phyloP scores from a whole-genome alignment of 306 rosid species.

The Lathyrus sativus region DNA sequence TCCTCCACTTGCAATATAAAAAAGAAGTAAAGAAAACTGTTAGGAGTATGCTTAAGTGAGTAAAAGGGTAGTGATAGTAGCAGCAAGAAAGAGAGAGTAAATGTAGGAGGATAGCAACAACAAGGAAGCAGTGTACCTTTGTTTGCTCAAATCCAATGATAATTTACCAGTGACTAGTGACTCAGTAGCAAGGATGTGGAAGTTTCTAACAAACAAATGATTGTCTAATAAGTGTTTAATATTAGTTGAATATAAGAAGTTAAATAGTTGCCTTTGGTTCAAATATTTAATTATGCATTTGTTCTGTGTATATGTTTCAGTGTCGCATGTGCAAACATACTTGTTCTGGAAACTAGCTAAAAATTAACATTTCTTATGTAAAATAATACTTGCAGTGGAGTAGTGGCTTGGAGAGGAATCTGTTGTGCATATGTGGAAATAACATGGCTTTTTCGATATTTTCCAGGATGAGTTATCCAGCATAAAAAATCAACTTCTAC shows the following conservation, averaged over 20 bases:
- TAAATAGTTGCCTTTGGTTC: slow-evolving; percentile 25
- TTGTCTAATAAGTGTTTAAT: slow-evolving; percentile 30
- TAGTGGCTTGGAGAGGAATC: neutral
- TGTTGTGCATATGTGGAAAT: slow-evolving; percentile 25
- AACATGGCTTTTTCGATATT: slow-evolving; percentile 28
- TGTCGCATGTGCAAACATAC: neutral
- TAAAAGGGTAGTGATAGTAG: slow-evolving; percentile 7
- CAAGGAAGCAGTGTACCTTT: slow-evolving; percentile 1
- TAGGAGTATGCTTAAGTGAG: neutral
- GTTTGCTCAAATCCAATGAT: slow-evolving; percentile 10
- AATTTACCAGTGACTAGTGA: slow-evolving; percentile 24
- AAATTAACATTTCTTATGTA: slow-evolving; percentile 21
- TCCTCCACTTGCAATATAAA: neutral
- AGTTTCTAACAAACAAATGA: slow-evolving; percentile 17
- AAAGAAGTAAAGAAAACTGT: neutral
- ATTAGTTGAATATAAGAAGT: slow-evolving; percentile 13
- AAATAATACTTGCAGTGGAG: slow-evolving; percentile 13
- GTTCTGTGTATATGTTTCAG: slow-evolving; percentile 24
- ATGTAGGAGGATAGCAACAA: neutral
- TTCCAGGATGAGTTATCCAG: slow-evolving; percentile 72
- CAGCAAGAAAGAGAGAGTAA: slow-evolving; percentile 2
- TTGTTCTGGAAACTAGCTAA: slow-evolving; percentile 24
- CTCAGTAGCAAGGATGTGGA: slow-evolving; percentile 19
- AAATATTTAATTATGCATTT: neutral
- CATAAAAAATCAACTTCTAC: slow-evolving; percentile 72